phyloP scores from a whole-genome alignment of 805 yeast genomes.

The Yarrowia divulgata region DNA sequence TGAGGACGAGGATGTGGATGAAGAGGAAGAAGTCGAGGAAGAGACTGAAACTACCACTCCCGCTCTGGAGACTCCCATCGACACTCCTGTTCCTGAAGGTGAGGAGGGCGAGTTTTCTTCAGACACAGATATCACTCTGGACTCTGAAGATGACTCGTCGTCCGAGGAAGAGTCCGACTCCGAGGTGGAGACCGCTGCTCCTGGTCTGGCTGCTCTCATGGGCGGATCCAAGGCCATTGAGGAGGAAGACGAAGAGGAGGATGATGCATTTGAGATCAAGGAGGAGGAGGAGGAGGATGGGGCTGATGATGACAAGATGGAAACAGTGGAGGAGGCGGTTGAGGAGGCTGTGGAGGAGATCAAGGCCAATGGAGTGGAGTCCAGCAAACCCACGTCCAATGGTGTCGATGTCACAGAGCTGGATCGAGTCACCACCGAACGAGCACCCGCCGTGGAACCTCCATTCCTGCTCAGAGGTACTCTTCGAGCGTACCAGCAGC shows the following conservation, averaged over 20 bases:
- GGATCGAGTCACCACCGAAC: slow-evolving; percentile 14
- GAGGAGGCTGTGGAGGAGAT: neutral
- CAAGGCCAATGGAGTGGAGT: neutral
- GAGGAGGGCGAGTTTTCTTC: slow-evolving; percentile 31
- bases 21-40: slow-evolving; percentile 4
- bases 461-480: slow-evolving; percentile 81
- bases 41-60: slow-evolving; percentile 1
- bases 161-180: slow-evolving; percentile 37
- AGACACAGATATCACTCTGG: slow-evolving; percentile 27
- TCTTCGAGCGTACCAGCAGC: slow-evolving; percentile 89
- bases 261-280: slow-evolving; percentile 24
- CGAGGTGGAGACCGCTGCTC: slow-evolving; percentile 33
- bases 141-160: slow-evolving; percentile 29
- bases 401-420: slow-evolving; percentile 23
- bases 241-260: slow-evolving; percentile 30
- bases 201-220: slow-evolving; percentile 32
- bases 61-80: slow-evolving; percentile 5
- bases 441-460: slow-evolving; percentile 44
- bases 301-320: neutral
- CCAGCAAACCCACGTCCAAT: neutral
- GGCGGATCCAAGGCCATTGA: slow-evolving; percentile 13
- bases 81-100: neutral
- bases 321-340: neutral
- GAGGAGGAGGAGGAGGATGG: slow-evolving; percentile 28
- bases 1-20: slow-evolving; percentile 14